phyloP scores from a whole-genome alignment of 163 green algal genomes.

The Scenedesmus sp. region DNA sequence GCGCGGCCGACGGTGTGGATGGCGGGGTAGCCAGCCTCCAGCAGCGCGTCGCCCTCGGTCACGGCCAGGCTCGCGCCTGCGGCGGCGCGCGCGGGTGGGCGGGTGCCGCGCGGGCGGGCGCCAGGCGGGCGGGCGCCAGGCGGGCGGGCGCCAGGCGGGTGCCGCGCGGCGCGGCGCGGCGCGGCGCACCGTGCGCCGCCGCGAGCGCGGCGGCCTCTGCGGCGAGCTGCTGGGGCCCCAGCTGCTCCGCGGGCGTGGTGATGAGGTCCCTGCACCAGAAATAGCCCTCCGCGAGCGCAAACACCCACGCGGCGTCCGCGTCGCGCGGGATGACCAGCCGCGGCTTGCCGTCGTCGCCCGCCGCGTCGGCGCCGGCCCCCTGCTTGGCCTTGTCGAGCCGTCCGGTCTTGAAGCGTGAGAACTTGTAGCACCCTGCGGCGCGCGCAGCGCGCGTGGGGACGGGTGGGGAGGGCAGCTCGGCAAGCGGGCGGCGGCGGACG shows the following conservation, averaged over 20 bases:
- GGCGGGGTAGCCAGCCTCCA: slow-evolving; percentile 62
- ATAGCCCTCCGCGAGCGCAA: slow-evolving; percentile 30
- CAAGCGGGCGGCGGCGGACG: neutral
- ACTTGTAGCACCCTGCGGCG: slow-evolving; percentile 45
- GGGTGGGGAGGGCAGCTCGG: neutral
- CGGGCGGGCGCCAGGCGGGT: no score
- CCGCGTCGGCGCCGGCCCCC: neutral
- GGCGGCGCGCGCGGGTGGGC: no score
- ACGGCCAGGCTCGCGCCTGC: slow-evolving; percentile 16
- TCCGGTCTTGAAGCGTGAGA: slow-evolving; percentile 39
- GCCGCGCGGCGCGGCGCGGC: no score
- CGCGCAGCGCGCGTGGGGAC: neutral
- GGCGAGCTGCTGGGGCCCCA: slow-evolving; percentile 65
- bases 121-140: no score
- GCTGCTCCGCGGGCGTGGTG: slow-evolving; percentile 72
- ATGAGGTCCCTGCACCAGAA: slow-evolving; percentile 69
- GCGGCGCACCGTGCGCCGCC: slow-evolving; percentile 39
- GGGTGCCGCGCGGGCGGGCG: no score
- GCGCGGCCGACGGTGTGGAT: slow-evolving; percentile 76
- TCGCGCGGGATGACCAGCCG: slow-evolving; percentile 1
- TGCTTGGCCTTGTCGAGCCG: neutral
- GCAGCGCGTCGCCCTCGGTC: slow-evolving; percentile 63
- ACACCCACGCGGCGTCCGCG: slow-evolving; percentile 7
- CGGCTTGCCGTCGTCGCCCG: slow-evolving; percentile 7
- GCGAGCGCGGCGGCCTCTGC: slow-evolving; percentile 62